Percentiles rank a stretch among this genome's conserved stretches.
These are phyloP conservation scores for Bretschneidera sinensis DNA, from an alignment of 345 rosid species.

Conservation along the genomic window DNA sequence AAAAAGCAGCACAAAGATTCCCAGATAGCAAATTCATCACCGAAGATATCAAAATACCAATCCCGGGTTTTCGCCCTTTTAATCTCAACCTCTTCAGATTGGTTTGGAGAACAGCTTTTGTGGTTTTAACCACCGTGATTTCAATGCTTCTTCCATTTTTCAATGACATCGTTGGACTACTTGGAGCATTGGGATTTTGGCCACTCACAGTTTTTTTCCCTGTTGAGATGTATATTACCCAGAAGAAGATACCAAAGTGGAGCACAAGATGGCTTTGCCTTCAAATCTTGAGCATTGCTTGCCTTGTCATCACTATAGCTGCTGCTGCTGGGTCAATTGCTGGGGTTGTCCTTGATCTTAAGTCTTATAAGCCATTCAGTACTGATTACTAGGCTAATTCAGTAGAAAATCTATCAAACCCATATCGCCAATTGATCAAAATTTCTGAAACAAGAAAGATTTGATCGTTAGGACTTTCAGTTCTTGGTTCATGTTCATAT, in stretches of 20 bases:
- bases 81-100: slow-evolving; percentile 67
- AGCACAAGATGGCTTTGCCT: slow-evolving; percentile 73
- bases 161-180: slow-evolving; percentile 70
- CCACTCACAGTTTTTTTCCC: slow-evolving; percentile 90
- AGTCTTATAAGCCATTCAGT: slow-evolving; percentile 64
- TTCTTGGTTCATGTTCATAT: neutral
- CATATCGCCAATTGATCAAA: neutral
- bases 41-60: slow-evolving; percentile 46
- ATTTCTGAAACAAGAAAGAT: neutral
- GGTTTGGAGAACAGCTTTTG: slow-evolving; percentile 84
- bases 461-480: neutral
- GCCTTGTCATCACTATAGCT: slow-evolving; percentile 64
- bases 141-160: slow-evolving; percentile 93
- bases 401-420: too few species aligned
- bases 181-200: slow-evolving; percentile 93
- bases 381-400: slow-evolving; percentile 30
- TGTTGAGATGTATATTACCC: slow-evolving; percentile 78
- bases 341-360: slow-evolving; percentile 56
- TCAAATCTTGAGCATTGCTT: slow-evolving; percentile 62
- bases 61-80: slow-evolving; percentile 41
- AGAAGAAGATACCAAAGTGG: slow-evolving; percentile 68
- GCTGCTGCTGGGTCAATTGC: slow-evolving; percentile 83
- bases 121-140: slow-evolving; percentile 57
- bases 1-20: slow-evolving; percentile 33
- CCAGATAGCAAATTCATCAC: slow-evolving; percentile 58